Percentiles rank a stretch among this genome's conserved stretches.
phyloP scores from a whole-genome alignment of 2,329 filamentous ascomycete species.

The Parastagonospora nodorum region DNA sequence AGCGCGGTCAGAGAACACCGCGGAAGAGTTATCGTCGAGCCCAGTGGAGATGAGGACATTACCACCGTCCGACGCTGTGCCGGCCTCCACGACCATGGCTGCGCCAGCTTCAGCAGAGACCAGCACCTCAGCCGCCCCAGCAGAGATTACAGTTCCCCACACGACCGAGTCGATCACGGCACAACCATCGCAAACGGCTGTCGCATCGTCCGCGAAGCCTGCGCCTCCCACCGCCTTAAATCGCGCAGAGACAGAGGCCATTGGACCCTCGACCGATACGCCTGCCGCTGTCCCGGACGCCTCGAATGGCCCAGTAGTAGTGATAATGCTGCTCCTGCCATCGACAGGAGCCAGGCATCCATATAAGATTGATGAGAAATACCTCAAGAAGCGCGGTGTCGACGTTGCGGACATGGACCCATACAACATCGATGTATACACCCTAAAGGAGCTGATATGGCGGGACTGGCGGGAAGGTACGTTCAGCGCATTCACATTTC shows the following conservation, averaged over 20 bases:
- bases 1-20: constrained; percentile 29
- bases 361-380: constrained; percentile 87
- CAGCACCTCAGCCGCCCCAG: constrained; percentile 17
- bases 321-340: constrained; percentile 80
- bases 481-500: constrained; percentile 9
- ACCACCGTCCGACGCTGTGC: constrained; percentile 21
- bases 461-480: constrained; percentile 83
- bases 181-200: constrained; percentile 15
- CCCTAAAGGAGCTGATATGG: constrained; percentile 90
- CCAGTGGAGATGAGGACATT: constrained; percentile 45
- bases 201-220: constrained; percentile 24
- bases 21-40: constrained; percentile 29
- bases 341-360: constrained; percentile 81
- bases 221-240: constrained; percentile 36
- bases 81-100: constrained; percentile 18
- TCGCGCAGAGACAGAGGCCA: constrained; percentile 51
- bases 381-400: constrained; percentile 80
- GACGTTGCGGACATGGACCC: constrained; percentile 77
- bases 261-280: constrained; percentile 54
- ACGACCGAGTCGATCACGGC: constrained; percentile 14
- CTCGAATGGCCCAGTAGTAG: constrained; percentile 56
- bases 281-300: constrained; percentile 47
- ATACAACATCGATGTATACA: constrained; percentile 90
- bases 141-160: constrained; percentile 13
- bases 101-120: constrained; percentile 17